Evolutionary conservation across 164 flowering plant species (phyloP).

Genomic region (Macadamia integrifolia): DNA sequence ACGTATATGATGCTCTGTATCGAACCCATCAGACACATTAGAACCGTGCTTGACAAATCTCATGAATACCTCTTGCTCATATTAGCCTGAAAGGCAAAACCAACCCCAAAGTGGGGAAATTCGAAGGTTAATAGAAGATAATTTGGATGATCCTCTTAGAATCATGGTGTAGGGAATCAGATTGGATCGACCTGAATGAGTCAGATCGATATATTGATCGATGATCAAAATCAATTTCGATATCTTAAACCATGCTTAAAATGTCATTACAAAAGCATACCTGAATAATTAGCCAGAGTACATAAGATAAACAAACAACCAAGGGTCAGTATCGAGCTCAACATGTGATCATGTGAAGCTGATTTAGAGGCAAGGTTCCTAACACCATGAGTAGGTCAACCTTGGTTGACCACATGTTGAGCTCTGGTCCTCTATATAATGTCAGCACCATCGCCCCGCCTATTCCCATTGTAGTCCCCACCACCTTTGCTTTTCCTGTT

Average conservation of each 20-base stretch:
- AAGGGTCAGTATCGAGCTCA: conserved; percentile 28
- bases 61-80: conserved; percentile 32
- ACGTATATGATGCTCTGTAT: conserved; percentile 29
- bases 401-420: conserved; percentile 35
- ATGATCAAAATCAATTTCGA: too few relatives aligned
- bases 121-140: background rate
- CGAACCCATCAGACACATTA: conserved; percentile 33
- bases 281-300: conserved; percentile 44
- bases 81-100: conserved; percentile 28
- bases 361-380: background rate
- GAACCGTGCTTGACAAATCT: conserved; percentile 41
- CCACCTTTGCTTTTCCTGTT: conserved; percentile 46
- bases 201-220: too few relatives aligned
- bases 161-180: too few relatives aligned
- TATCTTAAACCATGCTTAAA: too few relatives aligned
- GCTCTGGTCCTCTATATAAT: conserved; percentile 49
- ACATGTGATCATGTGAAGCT: conserved; percentile 13
- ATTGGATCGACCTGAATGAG: too few relatives aligned
- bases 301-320: conserved; percentile 30
- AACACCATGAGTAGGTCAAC: conserved; percentile 18
- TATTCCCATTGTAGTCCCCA: conserved; percentile 53
- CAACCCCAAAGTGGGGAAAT: background rate
- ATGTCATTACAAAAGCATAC: conserved; percentile 14
- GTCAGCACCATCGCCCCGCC: conserved; percentile 73
- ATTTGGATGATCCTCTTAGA: too few relatives aligned